A percentile compares a stretch with the other conserved stretches of the same genome.
These are phyloP conservation scores for Heliamphora exappendiculata DNA, from an alignment of 148 eudicot genomes.

Conservation along the genomic window DNA sequence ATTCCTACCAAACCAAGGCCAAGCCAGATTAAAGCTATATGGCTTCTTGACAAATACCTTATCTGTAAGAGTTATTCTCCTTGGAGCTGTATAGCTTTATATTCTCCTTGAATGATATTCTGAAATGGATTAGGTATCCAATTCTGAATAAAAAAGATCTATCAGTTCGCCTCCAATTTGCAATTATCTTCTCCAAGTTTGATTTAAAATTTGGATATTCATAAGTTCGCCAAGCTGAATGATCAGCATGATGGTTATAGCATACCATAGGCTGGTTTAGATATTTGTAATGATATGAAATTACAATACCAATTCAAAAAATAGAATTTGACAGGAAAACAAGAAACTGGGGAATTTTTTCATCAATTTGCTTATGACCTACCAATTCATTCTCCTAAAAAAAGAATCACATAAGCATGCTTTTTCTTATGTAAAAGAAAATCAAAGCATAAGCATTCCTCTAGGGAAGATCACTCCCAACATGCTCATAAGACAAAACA, in stretches of 20 bases:
- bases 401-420: not conserved
- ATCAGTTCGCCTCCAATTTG: not conserved
- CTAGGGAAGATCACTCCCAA: too few species aligned
- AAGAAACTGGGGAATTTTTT: too few species aligned
- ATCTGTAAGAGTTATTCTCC: not conserved
- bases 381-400: not conserved
- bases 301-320: not conserved
- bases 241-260: too few species aligned
- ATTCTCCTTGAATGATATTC: not conserved
- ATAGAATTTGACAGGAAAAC: not conserved
- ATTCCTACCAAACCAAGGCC: not conserved
- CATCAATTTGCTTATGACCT: not conserved
- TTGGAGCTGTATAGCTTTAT: not conserved
- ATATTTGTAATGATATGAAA: not conserved
- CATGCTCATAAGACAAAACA: too few species aligned
- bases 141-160: not conserved
- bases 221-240: too few species aligned
- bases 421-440: not conserved
- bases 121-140: not conserved
- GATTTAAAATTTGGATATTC: not conserved
- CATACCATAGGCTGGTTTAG: not conserved
- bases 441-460: not conserved
- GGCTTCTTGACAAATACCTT: not conserved
- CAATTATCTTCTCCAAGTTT: not conserved
- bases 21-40: not conserved